Conservation (phyloP, 2,329 filamentous ascomycete genomes). For the Pseudogymnoascus verrucosus region DNA sequence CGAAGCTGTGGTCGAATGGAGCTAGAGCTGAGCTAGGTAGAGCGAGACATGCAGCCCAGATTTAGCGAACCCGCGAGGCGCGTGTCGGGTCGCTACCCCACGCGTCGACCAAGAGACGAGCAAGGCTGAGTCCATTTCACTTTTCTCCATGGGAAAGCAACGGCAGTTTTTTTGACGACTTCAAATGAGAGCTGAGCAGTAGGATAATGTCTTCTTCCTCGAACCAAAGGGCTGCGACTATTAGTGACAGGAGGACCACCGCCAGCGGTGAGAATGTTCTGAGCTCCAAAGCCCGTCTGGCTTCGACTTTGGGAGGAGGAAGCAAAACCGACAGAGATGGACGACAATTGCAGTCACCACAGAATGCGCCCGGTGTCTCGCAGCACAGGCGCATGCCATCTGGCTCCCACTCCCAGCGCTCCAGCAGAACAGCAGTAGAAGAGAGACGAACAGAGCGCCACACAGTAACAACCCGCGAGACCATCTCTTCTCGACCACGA, state of each 20-base stretch:
- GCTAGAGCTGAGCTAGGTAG: slow-evolving; percentile 2
- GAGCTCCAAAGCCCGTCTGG: slow-evolving; percentile 22
- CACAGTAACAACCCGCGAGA: slow-evolving; percentile 55
- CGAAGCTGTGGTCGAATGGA: slow-evolving; percentile 11
- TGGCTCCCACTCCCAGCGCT: slow-evolving; percentile 38
- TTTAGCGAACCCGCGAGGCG: slow-evolving; percentile 9
- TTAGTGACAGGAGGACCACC: slow-evolving; percentile 23
- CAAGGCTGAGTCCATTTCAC: not conserved
- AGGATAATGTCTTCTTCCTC: slow-evolving; percentile 27
- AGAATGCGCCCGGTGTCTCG: slow-evolving; percentile 19
- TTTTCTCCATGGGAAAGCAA: slow-evolving; percentile 3
- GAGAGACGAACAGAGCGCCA: slow-evolving; percentile 47
- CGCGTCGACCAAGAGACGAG: not conserved
- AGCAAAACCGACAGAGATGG: slow-evolving; percentile 22
- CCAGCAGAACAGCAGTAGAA: slow-evolving; percentile 36
- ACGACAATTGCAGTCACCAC: slow-evolving; percentile 22
- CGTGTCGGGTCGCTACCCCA: slow-evolving; percentile 6
- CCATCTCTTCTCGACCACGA: slow-evolving; percentile 48
- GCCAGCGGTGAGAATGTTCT: slow-evolving; percentile 22
- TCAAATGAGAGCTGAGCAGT: not conserved
- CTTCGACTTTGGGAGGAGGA: slow-evolving; percentile 20
- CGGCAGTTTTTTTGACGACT: not conserved
- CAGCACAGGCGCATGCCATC: slow-evolving; percentile 52
- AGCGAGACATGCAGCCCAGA: slow-evolving; percentile 5
- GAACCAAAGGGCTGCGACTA: slow-evolving; percentile 24